Evolutionary conservation across 2,329 filamentous ascomycete species (phyloP).

Genomic region (Madurella mycetomatis): DNA sequence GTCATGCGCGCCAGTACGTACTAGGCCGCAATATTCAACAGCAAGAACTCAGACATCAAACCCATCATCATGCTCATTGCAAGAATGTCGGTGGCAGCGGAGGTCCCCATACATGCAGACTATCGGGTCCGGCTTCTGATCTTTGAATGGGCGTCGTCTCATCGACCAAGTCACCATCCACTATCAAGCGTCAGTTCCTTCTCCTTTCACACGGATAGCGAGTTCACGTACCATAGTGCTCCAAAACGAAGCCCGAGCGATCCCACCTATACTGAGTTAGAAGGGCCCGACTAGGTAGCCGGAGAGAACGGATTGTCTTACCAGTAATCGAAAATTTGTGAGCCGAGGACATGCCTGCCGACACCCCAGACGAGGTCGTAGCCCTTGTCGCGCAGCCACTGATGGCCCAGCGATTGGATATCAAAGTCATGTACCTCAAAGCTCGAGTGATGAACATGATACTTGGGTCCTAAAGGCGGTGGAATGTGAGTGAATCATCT

Average conservation of each 20-base stretch:
- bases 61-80: background rate
- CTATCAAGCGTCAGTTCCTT: background rate
- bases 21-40: no score
- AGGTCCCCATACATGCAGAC: background rate
- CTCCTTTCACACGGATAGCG: background rate
- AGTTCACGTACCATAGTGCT: background rate
- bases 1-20: no score
- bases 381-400: slow-evolving; percentile 50
- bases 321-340: slow-evolving; percentile 60
- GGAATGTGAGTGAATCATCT: background rate
- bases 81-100: background rate
- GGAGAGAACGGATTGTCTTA: background rate
- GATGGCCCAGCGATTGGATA: slow-evolving; percentile 55
- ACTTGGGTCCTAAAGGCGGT: slow-evolving; percentile 10
- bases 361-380: slow-evolving; percentile 57
- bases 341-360: slow-evolving; percentile 55
- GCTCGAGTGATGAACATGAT: slow-evolving; percentile 49
- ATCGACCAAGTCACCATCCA: background rate
- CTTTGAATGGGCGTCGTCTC: background rate
- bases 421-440: slow-evolving; percentile 61
- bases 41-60: no score
- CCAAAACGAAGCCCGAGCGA: background rate
- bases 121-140: background rate
- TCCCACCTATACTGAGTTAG: background rate
- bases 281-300: background rate